Base-by-base conservation (phyloP, 2,329 filamentous ascomycete species). In the Ascocoryne sarcoides region DNA sequence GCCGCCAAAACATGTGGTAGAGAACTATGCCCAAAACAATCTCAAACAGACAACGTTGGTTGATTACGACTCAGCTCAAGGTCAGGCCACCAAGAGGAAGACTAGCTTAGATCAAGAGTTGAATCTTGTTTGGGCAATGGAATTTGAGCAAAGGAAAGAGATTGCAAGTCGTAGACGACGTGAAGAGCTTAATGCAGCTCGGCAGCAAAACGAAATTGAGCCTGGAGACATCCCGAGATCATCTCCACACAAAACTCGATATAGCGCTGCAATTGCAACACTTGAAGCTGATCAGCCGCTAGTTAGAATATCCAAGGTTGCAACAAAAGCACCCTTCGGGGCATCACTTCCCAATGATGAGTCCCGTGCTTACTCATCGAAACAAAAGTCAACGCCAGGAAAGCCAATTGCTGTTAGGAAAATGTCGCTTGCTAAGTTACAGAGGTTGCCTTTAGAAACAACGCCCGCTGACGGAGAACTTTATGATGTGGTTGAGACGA, bases 101-200 rank as follows among this genome's bases (percentile, higher is more conserved):
- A 1, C 4, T 29, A 20, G 17, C 33, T 8, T 28, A 9, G 33
- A 39, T 19, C 34, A 32, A 29, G 40, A 42, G 14, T 4, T 36
- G 5, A 45, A 51, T 23, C 45, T 60, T 32, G 45, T 46, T n/a
- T 57, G 51, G 52, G 49, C 56, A 33, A 56, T 61, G 50, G 54
- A 58, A 15, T 61, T 52, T 33, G 58, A 61, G 32, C 40, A 50
- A 15, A 50, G 57, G 15, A 60, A 60, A 40, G 53, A 54, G 33
- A 30, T 41, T 26, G 54, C 52, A 12, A 60, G 46, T 29, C 54
- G 48, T 18, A 47, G 43, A n/a, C 52, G 48, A 17, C 51, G 56
- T 3, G 43, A 56, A 19, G 48, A 61, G 28, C 37, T 52, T 30
- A 46, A 47, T 18, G 34, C 35, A 18, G 37, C 40, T n/a, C 43